Conservation (phyloP, 2,329 filamentous ascomycete species). For the Colletotrichum costaricense region DNA sequence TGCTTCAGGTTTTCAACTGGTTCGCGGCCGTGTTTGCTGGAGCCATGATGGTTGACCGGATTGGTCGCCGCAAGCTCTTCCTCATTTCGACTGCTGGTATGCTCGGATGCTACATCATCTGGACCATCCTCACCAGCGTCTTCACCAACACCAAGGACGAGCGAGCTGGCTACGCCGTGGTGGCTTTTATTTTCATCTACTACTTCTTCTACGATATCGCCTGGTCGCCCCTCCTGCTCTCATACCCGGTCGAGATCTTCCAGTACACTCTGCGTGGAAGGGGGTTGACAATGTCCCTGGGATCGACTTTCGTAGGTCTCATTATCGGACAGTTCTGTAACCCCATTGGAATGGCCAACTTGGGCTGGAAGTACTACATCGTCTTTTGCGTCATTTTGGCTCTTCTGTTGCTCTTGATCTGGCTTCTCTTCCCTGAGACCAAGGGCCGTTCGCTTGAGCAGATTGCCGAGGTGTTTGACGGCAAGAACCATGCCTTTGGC, state of each 20-base stretch:
- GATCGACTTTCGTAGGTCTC: conserved; percentile 42
- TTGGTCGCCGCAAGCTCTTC: conserved; percentile 53
- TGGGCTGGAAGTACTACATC: conserved; percentile 40
- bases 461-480: conserved; percentile 36
- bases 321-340: conserved; percentile 52
- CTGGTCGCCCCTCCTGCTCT: conserved; percentile 30
- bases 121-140: conserved; percentile 36
- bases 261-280: conserved; percentile 36
- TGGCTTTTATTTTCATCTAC: conserved; percentile 36
- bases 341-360: conserved; percentile 53
- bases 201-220: conserved; percentile 37
- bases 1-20: conserved; percentile 32
- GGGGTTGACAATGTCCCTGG: conserved; percentile 33
- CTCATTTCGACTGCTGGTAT: conserved; percentile 49
- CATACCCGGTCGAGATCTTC: conserved; percentile 38
- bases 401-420: conserved; percentile 37
- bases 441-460: conserved; percentile 40
- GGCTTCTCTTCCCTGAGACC: conserved; percentile 43
- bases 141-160: conserved; percentile 3
- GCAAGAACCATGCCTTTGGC: conserved; percentile 22
- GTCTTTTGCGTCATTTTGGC: conserved; percentile 38
- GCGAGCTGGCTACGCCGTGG: conserved; percentile 37
- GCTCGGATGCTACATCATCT: conserved; percentile 41
- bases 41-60: conserved; percentile 56
- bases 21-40: conserved; percentile 40